Evolutionary conservation across 2,329 filamentous ascomycete species (phyloP), one percentile per base, ranked within the genome.

Genomic region (Colletotrichum musicola): DNA sequence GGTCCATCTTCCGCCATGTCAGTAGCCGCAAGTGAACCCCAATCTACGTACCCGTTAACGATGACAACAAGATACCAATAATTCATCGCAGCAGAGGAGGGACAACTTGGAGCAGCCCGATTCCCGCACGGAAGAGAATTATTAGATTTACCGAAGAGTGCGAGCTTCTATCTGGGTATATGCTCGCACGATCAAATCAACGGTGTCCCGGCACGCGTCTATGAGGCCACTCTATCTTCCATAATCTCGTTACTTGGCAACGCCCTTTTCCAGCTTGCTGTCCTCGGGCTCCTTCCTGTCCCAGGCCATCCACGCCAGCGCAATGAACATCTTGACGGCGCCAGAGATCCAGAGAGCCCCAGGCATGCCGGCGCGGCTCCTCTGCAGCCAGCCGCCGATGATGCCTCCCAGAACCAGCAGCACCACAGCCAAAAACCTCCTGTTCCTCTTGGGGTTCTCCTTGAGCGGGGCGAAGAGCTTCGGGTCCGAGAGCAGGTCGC

Each of bases 401-500:
- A 88, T 82, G 4, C 81, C 84, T 4, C 85, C 85, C 3, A 77
- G 71, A 4, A 88, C 74, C 27, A 87, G 77, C 16, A 84, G 71
- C 1, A 86, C 75, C 9, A 84, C 82, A 25, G 82, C 81, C 0
- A 76, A 73, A 22, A 84, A 76, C 9, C 86, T 76, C 9, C 86
- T 77, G 75, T 88, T 84, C 44, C 86, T 77, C 76, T 86, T 85
- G 16, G 80, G 77, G 70, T 88, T 88, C 13, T 82, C 70, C 35
- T 76, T 67, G 16, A 72, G 66, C 16, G 70, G 72, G 2, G 81
- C 78, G n/a, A 86, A 79, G 13, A 87, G 75, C 44, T 81, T 77
- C 3, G 82, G 82, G 73, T 88, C 86, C 18, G 82, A 84, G 72
- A 85, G 80, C 25, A 88, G 72, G 72, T 88, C 86, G 73, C 83